Percentiles rank a stretch among this genome's conserved stretches.
These are phyloP conservation scores for Ceratocystis harringtonii DNA, from an alignment of 2,329 filamentous ascomycete species.

Conservation along the genomic window DNA sequence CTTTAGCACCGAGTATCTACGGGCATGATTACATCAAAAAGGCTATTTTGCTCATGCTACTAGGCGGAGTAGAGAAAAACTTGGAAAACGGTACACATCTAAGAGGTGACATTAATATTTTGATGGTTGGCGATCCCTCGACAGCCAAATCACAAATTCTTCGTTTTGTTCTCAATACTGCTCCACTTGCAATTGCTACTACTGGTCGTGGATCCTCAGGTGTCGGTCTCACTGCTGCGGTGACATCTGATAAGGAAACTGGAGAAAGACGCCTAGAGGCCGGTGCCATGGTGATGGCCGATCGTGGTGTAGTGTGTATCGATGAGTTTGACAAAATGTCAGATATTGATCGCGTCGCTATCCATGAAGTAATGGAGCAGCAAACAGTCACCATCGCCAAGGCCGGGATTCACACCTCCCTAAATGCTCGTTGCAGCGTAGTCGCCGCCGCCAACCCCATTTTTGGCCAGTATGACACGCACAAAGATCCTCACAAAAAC, in stretches of 20 bases:
- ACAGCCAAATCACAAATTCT: slow-evolving; percentile 97
- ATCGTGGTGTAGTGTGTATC: slow-evolving; percentile 94
- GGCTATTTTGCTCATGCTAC: slow-evolving; percentile 84
- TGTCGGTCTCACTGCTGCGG: slow-evolving; percentile 91
- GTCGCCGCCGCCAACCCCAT: slow-evolving; percentile 94
- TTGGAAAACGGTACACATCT: slow-evolving; percentile 94
- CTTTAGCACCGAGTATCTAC: slow-evolving; percentile 88
- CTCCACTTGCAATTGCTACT: slow-evolving; percentile 88
- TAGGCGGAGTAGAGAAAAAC: slow-evolving; percentile 97
- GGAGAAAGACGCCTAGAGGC: slow-evolving; percentile 89
- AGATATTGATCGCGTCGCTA: slow-evolving; percentile 91
- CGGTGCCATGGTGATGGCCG: slow-evolving; percentile 95
- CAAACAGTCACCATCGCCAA: slow-evolving; percentile 98
- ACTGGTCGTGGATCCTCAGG: slow-evolving; percentile 94
- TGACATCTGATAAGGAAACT: slow-evolving; percentile 93
- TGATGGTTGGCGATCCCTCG: slow-evolving; percentile 98
- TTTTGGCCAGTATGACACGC: slow-evolving; percentile 94
- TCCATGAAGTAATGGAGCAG: slow-evolving; percentile 99
- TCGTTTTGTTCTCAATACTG: slow-evolving; percentile 92
- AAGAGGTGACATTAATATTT: slow-evolving; percentile 95
- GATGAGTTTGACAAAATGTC: slow-evolving; percentile 99
- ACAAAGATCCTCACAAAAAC: slow-evolving; percentile 97
- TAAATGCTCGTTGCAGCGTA: slow-evolving; percentile 93
- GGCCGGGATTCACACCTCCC: slow-evolving; percentile 90
- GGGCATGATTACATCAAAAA: slow-evolving; percentile 97